Percentiles rank a stretch among this genome's conserved stretches.
Conservation (phyloP, 768 basidiomycete genomes). For the Pleurotus ostreatus region DNA sequence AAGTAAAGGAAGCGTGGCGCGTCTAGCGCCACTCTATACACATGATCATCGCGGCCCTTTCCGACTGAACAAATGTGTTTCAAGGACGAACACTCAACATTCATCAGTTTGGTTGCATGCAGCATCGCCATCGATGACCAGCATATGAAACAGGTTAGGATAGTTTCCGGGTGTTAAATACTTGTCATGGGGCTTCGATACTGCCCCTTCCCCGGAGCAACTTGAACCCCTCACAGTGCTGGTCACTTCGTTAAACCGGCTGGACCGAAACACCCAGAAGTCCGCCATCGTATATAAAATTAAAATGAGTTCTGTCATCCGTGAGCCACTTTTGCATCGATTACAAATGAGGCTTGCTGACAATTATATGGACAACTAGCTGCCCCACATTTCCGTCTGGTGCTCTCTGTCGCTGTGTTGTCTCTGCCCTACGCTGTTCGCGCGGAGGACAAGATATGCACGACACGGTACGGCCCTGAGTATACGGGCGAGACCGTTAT, state of each 20-base stretch:
- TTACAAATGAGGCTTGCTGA: neutral
- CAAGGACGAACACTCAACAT: neutral
- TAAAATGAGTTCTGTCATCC: neutral
- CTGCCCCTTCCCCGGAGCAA: neutral
- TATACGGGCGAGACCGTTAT: neutral
- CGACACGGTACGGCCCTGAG: neutral
- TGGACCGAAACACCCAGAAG: neutral
- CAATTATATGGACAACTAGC: neutral
- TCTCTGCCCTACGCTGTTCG: neutral
- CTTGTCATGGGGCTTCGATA: neutral
- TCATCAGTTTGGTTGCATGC: neutral
- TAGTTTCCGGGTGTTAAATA: neutral
- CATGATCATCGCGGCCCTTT: too few species aligned
- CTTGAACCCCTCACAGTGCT: constrained; percentile 2
- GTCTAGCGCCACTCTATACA: too few species aligned
- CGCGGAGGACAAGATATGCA: constrained; percentile 2
- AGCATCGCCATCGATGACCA: neutral
- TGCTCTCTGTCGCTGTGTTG: neutral
- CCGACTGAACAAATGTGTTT: neutral
- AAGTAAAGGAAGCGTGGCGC: neutral
- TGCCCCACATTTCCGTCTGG: neutral
- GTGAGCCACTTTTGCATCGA: neutral
- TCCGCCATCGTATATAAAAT: neutral
- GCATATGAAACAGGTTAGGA: neutral
- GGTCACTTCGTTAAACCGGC: constrained; percentile 5